Base-by-base conservation (phyloP, 2,329 filamentous ascomycete genomes). In the Sporothrix curviconia region DNA sequence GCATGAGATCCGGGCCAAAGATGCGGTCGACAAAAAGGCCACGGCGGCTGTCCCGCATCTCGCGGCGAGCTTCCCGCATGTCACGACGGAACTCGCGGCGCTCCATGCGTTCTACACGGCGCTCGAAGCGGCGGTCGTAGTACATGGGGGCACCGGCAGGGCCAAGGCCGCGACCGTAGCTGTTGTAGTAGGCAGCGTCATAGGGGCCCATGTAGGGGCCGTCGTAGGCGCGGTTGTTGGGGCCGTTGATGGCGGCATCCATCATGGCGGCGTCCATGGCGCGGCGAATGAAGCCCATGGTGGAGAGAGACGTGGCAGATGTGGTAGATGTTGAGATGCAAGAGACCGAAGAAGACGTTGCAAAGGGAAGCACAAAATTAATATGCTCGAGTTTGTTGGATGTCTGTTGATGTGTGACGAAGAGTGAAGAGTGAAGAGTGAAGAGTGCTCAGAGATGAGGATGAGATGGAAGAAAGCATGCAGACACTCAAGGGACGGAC, bases 31-130 rank as follows among this genome's bases (percentile, higher is more conserved):
- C 19, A 22, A 50, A 4, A 19, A 28, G 19, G 7, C 42, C 44
- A 11, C 43, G 54, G 44, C n/a, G n/a, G n/a, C n/a, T n/a, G n/a
- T n/a, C n/a, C n/a, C 36, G 54, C 54, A 43, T 50, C n/a, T 34
- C 7, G 37, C 50, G 50, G 17, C n/a, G 37, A 30, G 47, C 32
- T n/a, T n/a, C n/a, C n/a, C n/a, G n/a, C n/a, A n/a, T n/a, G n/a
- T n/a, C n/a, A n/a, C n/a, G n/a, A n/a, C n/a, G n/a, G n/a, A n/a
- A n/a, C n/a, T n/a, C n/a, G n/a, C n/a, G n/a, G n/a, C n/a, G n/a
- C n/a, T n/a, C n/a, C n/a, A n/a, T n/a, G 22, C 22, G 42, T 32
- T 42, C 34, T 8, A 39, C 40, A 30, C 42, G 42, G 40, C 52
- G 53, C 7, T 11, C 42, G 11, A 19, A 17, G 15, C 34, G 53